A percentile compares a stretch with the other conserved stretches of the same genome.
Conservation (phyloP, 768 basidiomycete species). For the Aureoboletus auriporus region DNA sequence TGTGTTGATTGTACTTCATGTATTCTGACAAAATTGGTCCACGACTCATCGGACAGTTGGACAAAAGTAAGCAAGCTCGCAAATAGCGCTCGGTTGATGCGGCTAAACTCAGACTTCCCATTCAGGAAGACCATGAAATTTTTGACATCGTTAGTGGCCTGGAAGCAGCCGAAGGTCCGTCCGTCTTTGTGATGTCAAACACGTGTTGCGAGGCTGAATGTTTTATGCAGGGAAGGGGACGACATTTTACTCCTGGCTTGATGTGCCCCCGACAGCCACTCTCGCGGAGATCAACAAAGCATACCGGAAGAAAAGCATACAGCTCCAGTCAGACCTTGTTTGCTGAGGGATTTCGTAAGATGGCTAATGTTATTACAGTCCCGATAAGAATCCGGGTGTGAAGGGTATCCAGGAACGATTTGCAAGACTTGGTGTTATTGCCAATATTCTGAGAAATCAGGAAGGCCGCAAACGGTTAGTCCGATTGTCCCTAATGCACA, state of each 20-base stretch:
- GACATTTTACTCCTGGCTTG: conserved; percentile 95
- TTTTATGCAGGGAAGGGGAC: conserved; percentile 67
- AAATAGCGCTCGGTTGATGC: neutral
- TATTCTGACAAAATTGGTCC: conserved; percentile 2
- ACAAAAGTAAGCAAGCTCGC: conserved; percentile 48
- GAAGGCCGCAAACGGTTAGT: conserved; percentile 76
- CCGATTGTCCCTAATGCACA: neutral
- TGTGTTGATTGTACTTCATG: neutral
- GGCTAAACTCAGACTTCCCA: conserved; percentile 2
- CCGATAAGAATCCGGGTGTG: conserved; percentile 90
- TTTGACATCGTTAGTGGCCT: conserved; percentile 88
- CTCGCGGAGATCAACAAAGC: conserved; percentile 80
- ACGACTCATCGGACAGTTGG: conserved; percentile 44
- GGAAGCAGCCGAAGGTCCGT: conserved; percentile 72
- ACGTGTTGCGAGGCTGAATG: conserved; percentile 1
- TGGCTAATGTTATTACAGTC: conserved; percentile 44
- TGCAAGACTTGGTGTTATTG: conserved; percentile 84
- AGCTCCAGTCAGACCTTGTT: conserved; percentile 70
- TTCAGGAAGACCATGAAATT: conserved; percentile 91
- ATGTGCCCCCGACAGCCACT: conserved; percentile 69
- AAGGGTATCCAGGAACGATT: conserved; percentile 85
- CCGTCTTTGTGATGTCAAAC: conserved; percentile 11
- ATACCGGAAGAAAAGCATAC: conserved; percentile 87
- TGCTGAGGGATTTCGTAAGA: neutral
- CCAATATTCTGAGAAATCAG: conserved; percentile 70